Evolutionary conservation across 345 rosid genomes (phyloP).

Genomic region (Corymbia maculata): DNA sequence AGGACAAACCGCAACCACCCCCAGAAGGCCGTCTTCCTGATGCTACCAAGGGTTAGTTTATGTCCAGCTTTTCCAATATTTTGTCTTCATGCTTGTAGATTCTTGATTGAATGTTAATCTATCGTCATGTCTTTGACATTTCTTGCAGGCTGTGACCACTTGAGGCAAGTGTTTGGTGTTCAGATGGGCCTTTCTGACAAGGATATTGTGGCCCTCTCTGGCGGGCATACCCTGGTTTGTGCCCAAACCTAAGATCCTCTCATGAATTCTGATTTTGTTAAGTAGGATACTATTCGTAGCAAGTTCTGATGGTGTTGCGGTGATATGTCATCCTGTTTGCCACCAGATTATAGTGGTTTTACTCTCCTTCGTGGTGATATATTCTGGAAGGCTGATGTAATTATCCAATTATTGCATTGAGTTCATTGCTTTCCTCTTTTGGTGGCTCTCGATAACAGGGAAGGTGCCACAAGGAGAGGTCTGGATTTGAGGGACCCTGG

Average conservation of each 20-base stretch:
- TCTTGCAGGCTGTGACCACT: conserved; percentile 55
- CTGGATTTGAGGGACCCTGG: conserved; percentile 98
- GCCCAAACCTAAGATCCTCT: not conserved
- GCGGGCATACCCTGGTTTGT: conserved; percentile 90
- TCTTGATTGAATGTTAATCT: not conserved
- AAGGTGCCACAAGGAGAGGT: conserved; percentile 90
- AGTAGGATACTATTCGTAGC: not conserved
- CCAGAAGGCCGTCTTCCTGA: conserved; percentile 96
- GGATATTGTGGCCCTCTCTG: conserved; percentile 91
- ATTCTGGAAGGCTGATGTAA: not conserved
- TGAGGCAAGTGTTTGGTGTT: conserved; percentile 56
- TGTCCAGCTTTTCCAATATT: not conserved
- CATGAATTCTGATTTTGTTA: not conserved
- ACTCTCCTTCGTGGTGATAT: not conserved
- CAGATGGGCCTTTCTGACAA: conserved; percentile 86
- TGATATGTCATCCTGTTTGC: not conserved
- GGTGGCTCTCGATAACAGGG: conserved; percentile 32
- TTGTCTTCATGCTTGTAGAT: not conserved
- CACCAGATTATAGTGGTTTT: not conserved
- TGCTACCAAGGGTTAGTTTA: conserved; percentile 64
- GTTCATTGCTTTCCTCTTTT: not conserved
- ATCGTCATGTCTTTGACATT: not conserved
- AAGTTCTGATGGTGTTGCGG: not conserved
- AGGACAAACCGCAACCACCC: conserved; percentile 91
- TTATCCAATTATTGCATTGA: not conserved